These are phyloP conservation scores for Phytophthora constricta DNA, from an alignment of 352 stramenopile genomes.

Conservation along the genomic window DNA sequence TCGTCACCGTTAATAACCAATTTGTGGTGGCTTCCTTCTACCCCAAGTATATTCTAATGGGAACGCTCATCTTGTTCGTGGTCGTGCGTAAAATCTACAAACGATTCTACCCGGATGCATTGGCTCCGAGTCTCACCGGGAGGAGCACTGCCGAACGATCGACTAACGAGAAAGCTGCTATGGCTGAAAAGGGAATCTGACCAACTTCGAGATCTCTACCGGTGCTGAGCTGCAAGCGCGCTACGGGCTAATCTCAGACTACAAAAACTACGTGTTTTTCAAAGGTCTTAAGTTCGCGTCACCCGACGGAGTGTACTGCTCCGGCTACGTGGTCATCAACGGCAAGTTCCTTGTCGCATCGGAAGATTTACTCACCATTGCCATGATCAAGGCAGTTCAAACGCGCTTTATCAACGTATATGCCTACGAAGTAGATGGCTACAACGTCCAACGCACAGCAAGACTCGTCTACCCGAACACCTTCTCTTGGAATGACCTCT, in stretches of 20 bases:
- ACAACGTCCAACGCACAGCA: slow-evolving; percentile 45
- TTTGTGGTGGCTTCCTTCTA: slow-evolving; percentile 38
- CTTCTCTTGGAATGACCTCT: slow-evolving; percentile 45
- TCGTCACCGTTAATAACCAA: slow-evolving; percentile 22
- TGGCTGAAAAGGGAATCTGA: slow-evolving; percentile 41
- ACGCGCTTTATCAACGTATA: slow-evolving; percentile 45
- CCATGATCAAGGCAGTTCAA: slow-evolving; percentile 43
- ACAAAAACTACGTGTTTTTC: slow-evolving; percentile 54
- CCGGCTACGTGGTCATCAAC: slow-evolving; percentile 52
- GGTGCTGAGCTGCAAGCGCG: slow-evolving; percentile 39
- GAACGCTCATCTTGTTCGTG: slow-evolving; percentile 29
- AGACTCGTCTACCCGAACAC: slow-evolving; percentile 49
- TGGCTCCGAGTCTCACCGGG: slow-evolving; percentile 29
- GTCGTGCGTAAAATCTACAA: slow-evolving; percentile 37
- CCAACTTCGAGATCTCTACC: slow-evolving; percentile 47
- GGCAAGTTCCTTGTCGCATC: slow-evolving; percentile 50
- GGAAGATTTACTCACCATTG: slow-evolving; percentile 41
- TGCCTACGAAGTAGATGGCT: slow-evolving; percentile 48
- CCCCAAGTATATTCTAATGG: slow-evolving; percentile 36
- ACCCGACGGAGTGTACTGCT: slow-evolving; percentile 52
- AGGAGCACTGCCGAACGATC: slow-evolving; percentile 32
- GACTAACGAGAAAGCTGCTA: slow-evolving; percentile 29
- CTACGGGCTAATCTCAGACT: slow-evolving; percentile 50
- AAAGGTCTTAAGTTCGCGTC: slow-evolving; percentile 56
- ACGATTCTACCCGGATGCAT: slow-evolving; percentile 30